These are phyloP conservation scores for Gossypium davidsonii DNA, from an alignment of 441 rosid species.

Conservation along the genomic window DNA sequence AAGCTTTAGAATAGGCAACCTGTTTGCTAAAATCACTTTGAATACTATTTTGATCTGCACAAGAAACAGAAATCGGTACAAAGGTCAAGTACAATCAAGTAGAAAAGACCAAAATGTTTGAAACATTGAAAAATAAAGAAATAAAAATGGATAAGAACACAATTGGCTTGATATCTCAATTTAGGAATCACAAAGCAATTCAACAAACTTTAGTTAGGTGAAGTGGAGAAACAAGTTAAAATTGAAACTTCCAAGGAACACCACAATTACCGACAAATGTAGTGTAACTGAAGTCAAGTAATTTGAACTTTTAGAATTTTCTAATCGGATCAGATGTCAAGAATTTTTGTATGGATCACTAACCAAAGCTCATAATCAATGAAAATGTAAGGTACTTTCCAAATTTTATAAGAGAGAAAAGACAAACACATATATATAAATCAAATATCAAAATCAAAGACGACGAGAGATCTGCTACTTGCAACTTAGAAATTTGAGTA, in stretches of 20 bases:
- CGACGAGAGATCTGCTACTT: conserved; percentile 13
- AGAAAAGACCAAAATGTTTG: not conserved
- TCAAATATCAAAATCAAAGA: conserved; percentile 2
- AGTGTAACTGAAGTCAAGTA: not conserved
- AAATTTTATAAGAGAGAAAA: not conserved
- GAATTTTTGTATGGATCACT: not conserved
- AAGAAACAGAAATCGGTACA: not conserved
- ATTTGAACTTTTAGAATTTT: not conserved
- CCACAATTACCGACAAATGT: not conserved
- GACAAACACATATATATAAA: not conserved
- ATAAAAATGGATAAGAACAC: not conserved
- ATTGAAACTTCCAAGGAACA: not conserved
- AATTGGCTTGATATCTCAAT: not conserved
- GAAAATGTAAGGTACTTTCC: not conserved
- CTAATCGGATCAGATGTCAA: not conserved
- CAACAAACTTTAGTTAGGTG: not conserved
- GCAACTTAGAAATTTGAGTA: not conserved
- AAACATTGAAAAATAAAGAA: not conserved
- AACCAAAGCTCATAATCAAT: not conserved
- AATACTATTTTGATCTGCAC: conserved; percentile 49
- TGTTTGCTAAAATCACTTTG: conserved; percentile 33
- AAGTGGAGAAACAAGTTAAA: not conserved
- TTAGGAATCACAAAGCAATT: not conserved
- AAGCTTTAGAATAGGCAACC: conserved; percentile 30
- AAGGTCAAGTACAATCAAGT: not conserved